Percentiles rank a stretch among this genome's conserved stretches.
phyloP scores from a whole-genome alignment of 202 grass and related monocot species.

The Zoysia matrella region DNA sequence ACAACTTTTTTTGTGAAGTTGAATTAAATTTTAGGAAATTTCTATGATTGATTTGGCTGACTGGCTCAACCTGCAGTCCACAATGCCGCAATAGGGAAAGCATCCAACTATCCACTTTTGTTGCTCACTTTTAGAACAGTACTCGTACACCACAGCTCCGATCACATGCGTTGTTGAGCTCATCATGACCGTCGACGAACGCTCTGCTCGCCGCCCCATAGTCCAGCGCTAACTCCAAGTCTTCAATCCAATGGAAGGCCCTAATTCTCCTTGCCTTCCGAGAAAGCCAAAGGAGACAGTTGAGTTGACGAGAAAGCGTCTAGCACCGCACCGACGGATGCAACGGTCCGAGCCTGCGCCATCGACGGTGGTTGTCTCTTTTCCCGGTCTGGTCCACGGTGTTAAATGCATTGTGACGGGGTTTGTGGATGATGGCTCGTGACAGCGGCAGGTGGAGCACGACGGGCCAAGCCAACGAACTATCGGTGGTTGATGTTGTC shows the following conservation, averaged over 20 bases:
- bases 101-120: conserved; percentile 9
- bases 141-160: neutral
- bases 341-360: neutral
- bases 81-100: neutral
- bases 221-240: neutral
- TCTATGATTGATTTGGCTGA: no score
- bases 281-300: conserved; percentile 30
- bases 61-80: neutral
- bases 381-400: neutral
- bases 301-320: conserved; percentile 43
- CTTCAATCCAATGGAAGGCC: neutral
- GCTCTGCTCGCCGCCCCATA: neutral
- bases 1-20: no score
- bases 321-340: neutral
- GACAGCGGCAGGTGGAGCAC: neutral
- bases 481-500: conserved; percentile 18
- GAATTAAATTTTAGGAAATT: no score
- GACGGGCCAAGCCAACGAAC: neutral
- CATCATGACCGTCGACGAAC: conserved; percentile 18
- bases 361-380: neutral
- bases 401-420: conserved; percentile 29
- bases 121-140: neutral
- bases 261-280: conserved; percentile 2
- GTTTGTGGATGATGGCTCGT: conserved; percentile 10
- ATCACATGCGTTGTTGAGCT: conserved; percentile 21